Evolutionary conservation across 371 early-diverging fungal genomes (phyloP), one percentile per base, ranked within the genome.

Genomic region (Mortierella sp.): DNA sequence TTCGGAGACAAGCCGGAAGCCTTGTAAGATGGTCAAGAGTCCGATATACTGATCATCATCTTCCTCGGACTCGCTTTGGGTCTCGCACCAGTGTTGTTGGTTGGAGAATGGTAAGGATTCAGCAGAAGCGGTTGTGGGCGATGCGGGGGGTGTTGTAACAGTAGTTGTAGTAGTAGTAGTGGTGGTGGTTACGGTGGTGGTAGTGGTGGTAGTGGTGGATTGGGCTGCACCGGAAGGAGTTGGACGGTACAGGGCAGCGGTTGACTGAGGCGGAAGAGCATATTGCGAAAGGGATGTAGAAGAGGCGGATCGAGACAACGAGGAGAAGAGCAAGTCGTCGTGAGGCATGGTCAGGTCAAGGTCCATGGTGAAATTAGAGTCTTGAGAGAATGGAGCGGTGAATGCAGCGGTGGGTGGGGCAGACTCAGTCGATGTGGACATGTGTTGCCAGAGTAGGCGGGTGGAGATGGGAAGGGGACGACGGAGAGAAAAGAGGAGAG

Each of bases 241-340:
- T 14, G 50, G 14, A n/a, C n/a, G 50, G 5, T 6, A 14, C 16
- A 52, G 25, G 60, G 37, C 23, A 48, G 19, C 53, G 65, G 51
- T 67, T 61, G 14, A 52, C 68, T 37, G 37, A 9, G 37, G 9
- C 37, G 37, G 9, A 37, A 37, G 37, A 37, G 37, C 37, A 23
- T 68, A 16, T 28, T 68, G 67, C 29, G 63, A 64, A 44, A 71
- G 68, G 9, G 64, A 61, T 14, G 72, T 25, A 12, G 60, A 75
- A 16, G 70, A 75, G 23, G 71, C 60, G n/a, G 77, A 76, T 4
- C 68, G 64, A 9, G 77, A 57, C 37, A 72, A 53, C 1, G 58
- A 51, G 7, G 65, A 69, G 21, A 60, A 59, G 0, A 64, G 53
- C 3, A 64, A 44, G 58, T 75, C 71, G 30, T 75, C 70, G 45